These are phyloP conservation scores for Fusarium tupiense DNA, from an alignment of 2,329 filamentous ascomycete genomes.

Conservation along the genomic window DNA sequence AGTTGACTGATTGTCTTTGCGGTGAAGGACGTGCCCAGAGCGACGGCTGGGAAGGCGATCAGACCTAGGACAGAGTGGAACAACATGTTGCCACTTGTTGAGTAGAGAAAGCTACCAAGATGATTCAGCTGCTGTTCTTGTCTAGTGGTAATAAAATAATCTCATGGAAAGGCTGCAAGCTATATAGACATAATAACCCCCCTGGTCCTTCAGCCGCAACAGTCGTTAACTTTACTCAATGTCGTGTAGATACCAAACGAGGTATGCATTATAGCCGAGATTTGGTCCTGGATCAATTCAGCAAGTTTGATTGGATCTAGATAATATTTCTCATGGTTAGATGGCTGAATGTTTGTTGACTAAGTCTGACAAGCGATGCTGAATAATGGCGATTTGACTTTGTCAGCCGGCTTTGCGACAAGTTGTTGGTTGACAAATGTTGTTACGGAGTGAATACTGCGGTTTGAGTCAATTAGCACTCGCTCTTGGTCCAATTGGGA, in stretches of 20 bases:
- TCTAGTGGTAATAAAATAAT: no score
- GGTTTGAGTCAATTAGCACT: background rate
- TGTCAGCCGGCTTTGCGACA: background rate
- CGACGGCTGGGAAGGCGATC: background rate
- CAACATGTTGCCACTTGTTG: background rate
- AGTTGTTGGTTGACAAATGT: background rate
- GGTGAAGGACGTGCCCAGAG: background rate
- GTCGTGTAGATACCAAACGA: background rate
- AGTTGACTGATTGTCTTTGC: constrained; percentile 1
- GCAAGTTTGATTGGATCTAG: background rate
- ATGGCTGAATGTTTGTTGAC: background rate
- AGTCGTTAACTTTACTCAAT: background rate
- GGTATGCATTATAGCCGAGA: background rate
- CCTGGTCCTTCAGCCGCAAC: background rate
- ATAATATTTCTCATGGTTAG: no score
- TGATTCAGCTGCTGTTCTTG: background rate
- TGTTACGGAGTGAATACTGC: background rate
- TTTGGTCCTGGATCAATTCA: background rate
- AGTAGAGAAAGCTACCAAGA: background rate
- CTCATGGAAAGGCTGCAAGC: background rate
- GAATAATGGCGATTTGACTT: background rate
- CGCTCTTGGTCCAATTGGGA: background rate
- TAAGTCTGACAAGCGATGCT: background rate
- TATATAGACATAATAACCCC: background rate
- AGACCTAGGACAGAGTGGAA: background rate